Conservation (phyloP, 2,329 filamentous ascomycete genomes). For the Colletotrichum orbiculare region DNA sequence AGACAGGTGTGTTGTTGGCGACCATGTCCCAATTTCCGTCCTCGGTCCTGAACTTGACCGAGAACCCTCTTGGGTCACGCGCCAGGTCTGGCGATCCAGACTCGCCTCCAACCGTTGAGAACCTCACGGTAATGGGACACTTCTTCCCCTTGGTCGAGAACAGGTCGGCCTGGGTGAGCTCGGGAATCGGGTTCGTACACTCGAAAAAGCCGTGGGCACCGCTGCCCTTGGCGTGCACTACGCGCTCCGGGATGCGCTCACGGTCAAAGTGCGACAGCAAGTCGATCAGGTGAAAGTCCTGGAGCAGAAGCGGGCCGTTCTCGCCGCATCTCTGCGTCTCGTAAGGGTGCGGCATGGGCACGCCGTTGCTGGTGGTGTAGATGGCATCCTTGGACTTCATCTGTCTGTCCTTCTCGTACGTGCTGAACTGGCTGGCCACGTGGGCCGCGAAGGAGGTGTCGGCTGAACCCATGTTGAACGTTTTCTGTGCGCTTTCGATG, state of each 20-base stretch:
- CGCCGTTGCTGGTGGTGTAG: constrained; percentile 68
- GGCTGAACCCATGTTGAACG: constrained; percentile 38
- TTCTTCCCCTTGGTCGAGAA: constrained; percentile 62
- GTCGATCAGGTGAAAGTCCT: constrained; percentile 72
- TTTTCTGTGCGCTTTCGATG: constrained; percentile 7
- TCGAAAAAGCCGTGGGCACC: constrained; percentile 66
- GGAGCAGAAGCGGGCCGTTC: constrained; percentile 67
- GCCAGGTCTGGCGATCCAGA: constrained; percentile 73
- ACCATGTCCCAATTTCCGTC: constrained; percentile 45
- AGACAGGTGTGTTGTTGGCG: constrained; percentile 60
- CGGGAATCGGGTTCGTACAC: constrained; percentile 63
- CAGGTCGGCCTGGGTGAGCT: constrained; percentile 63
- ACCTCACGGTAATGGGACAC: constrained; percentile 58
- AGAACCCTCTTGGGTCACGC: constrained; percentile 75
- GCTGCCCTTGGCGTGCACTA: constrained; percentile 41
- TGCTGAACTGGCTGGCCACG: constrained; percentile 49
- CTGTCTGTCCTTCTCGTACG: constrained; percentile 54
- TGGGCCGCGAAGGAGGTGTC: constrained; percentile 51
- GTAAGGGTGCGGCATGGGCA: constrained; percentile 67
- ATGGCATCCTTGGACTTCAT: constrained; percentile 52
- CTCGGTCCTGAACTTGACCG: constrained; percentile 42
- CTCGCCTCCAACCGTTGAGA: constrained; percentile 75
- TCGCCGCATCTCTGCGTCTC: constrained; percentile 66
- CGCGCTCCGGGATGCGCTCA: constrained; percentile 52
- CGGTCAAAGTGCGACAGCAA: constrained; percentile 70